A percentile compares a stretch with the other conserved stretches of the same genome.
Evolutionary conservation across 306 rosid genomes (phyloP).

Genomic region (Quercus variabilis): DNA sequence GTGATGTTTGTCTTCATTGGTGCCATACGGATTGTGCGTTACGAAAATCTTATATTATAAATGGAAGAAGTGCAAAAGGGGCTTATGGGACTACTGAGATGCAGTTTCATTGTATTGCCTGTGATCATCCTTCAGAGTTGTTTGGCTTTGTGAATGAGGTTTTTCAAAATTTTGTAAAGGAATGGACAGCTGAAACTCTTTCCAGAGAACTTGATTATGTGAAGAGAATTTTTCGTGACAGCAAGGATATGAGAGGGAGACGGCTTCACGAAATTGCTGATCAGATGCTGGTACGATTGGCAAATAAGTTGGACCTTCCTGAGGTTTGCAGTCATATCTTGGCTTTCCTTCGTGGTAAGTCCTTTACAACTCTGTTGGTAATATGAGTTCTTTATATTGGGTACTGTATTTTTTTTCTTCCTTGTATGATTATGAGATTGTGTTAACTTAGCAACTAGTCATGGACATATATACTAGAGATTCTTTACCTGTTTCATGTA

Average conservation of each 20-base stretch:
- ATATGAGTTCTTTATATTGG: background rate
- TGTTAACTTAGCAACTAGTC: background rate
- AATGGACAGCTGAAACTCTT: constrained; percentile 78
- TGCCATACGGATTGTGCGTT: constrained; percentile 91
- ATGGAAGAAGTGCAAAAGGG: constrained; percentile 69
- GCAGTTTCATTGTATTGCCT: constrained; percentile 98
- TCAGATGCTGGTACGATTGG: constrained; percentile 63
- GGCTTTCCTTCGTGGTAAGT: constrained; percentile 74
- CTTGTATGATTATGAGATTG: background rate
- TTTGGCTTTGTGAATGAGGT: constrained; percentile 99
- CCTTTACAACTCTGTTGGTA: constrained; percentile 8
- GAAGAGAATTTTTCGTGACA: constrained; percentile 76
- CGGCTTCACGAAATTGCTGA: constrained; percentile 69
- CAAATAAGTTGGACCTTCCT: constrained; percentile 58
- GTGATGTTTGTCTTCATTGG: constrained; percentile 99
- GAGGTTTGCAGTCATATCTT: constrained; percentile 74
- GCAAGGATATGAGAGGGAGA: constrained; percentile 91
- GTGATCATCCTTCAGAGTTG: constrained; percentile 98
- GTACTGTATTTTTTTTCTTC: background rate
- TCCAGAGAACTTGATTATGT: constrained; percentile 88
- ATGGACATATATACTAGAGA: background rate
- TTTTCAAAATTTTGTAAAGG: constrained; percentile 80
- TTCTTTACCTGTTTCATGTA: background rate
- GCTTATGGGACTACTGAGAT: constrained; percentile 73
- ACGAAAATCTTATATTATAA: constrained; percentile 82